These are phyloP conservation scores for Phytopythium sindhum DNA, from an alignment of 352 stramenopile genomes.

Conservation along the genomic window DNA sequence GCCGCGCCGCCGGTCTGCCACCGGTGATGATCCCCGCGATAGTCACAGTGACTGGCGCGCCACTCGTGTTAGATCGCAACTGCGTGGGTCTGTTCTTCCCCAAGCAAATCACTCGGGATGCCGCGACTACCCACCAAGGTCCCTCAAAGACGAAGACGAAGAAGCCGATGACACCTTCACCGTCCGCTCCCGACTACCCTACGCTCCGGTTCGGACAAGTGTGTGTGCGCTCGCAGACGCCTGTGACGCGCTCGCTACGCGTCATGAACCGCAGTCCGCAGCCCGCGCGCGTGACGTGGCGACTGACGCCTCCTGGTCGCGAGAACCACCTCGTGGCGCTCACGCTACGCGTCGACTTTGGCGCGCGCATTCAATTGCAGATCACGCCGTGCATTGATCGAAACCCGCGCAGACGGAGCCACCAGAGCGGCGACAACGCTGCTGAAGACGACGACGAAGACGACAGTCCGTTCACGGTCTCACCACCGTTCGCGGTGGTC, in stretches of 20 bases:
- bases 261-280: constrained; percentile 72
- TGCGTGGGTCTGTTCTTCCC: constrained; percentile 57
- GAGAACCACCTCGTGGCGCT: constrained; percentile 59
- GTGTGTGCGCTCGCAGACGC: constrained; percentile 27
- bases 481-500: constrained; percentile 10
- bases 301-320: constrained; percentile 38
- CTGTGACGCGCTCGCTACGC: constrained; percentile 45
- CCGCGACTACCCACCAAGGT: neutral
- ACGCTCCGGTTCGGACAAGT: constrained; percentile 48
- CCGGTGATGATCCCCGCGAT: constrained; percentile 59
- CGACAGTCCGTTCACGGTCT: constrained; percentile 4
- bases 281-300: constrained; percentile 52
- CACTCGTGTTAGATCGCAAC: constrained; percentile 54
- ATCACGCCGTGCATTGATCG: constrained; percentile 28
- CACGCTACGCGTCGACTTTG: constrained; percentile 54
- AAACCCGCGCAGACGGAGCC: neutral
- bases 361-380: constrained; percentile 32
- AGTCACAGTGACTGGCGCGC: constrained; percentile 51
- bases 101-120: constrained; percentile 6
- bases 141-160: neutral
- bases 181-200: constrained; percentile 21
- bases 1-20: constrained; percentile 39
- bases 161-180: neutral
- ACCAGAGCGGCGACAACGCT: neutral
- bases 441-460: constrained; percentile 19